Evolutionary conservation across 768 basidiomycete species (phyloP).

Genomic region (Trametes villosa): DNA sequence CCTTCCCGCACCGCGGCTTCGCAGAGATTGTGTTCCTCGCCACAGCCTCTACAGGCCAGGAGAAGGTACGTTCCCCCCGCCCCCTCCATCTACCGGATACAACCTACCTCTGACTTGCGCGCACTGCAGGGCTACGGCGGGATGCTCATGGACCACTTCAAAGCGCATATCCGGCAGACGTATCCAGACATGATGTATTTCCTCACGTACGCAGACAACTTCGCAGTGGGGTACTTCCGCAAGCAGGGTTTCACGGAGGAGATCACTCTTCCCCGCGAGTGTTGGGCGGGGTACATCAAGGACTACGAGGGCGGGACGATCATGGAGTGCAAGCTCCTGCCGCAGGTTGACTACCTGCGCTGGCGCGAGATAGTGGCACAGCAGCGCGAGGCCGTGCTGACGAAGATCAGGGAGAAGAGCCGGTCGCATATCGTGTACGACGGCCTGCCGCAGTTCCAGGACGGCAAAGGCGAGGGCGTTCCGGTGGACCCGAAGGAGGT

Average conservation of each 20-base stretch:
- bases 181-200: slow-evolving; percentile 93
- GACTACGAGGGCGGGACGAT: slow-evolving; percentile 99
- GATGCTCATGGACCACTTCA: slow-evolving; percentile 98
- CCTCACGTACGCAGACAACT: slow-evolving; percentile 98
- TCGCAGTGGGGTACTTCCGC: slow-evolving; percentile 98
- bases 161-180: slow-evolving; percentile 82
- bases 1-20: slow-evolving; percentile 92
- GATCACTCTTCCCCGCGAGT: slow-evolving; percentile 85
- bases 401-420: slow-evolving; percentile 86
- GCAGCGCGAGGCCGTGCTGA: slow-evolving; percentile 89
- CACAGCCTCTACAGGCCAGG: slow-evolving; percentile 94
- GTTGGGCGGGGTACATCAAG: slow-evolving; percentile 99
- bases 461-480: slow-evolving; percentile 54
- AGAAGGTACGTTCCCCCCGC: slow-evolving; percentile 70
- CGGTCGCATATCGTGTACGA: slow-evolving; percentile 84
- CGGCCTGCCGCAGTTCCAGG: slow-evolving; percentile 78
- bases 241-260: slow-evolving; percentile 99
- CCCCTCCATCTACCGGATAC: too few species aligned
- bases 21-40: slow-evolving; percentile 99
- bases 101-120: neutral
- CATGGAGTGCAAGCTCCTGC: slow-evolving; percentile 98
- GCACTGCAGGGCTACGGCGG: slow-evolving; percentile 97
- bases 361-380: slow-evolving; percentile 72
- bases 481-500: slow-evolving; percentile 75
- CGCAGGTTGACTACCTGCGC: slow-evolving; percentile 86